These are phyloP conservation scores for Excoecaria agallocha DNA, from an alignment of 345 rosid species.

Conservation along the genomic window DNA sequence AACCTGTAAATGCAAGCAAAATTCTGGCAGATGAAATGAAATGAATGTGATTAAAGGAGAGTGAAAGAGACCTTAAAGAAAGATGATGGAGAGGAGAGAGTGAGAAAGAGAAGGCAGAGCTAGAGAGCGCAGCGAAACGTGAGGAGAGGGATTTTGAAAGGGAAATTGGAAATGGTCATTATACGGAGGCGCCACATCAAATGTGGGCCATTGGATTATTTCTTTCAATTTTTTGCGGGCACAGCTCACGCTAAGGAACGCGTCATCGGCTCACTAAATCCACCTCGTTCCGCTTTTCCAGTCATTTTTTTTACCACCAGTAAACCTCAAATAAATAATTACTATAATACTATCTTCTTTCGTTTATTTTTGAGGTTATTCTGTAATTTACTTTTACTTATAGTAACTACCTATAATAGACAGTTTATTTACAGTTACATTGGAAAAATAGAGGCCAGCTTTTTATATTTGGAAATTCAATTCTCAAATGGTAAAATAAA, in stretches of 20 bases:
- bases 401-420: too few species aligned
- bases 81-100: background rate
- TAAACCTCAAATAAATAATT: too few species aligned
- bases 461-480: too few species aligned
- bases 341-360: background rate
- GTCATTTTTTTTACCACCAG: too few species aligned
- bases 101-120: background rate
- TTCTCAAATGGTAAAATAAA: too few species aligned
- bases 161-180: background rate
- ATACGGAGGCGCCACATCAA: conserved; percentile 9
- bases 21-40: too few species aligned
- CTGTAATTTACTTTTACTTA: too few species aligned
- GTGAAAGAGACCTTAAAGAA: too few species aligned
- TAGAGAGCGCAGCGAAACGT: background rate
- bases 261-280: conserved; percentile 20
- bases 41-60: too few species aligned
- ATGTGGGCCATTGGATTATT: conserved; percentile 28
- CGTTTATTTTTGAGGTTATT: too few species aligned
- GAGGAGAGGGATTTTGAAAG: background rate
- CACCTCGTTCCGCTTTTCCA: conserved; percentile 22
- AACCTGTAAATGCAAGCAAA: background rate
- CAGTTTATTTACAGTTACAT: too few species aligned
- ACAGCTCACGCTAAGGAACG: conserved; percentile 18
- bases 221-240: conserved; percentile 8
- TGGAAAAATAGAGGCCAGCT: too few species aligned